Evolutionary conservation across 2,329 filamentous ascomycete species (phyloP), one percentile per base, ranked within the genome.

Genomic region (Hypomyces rosellus): DNA sequence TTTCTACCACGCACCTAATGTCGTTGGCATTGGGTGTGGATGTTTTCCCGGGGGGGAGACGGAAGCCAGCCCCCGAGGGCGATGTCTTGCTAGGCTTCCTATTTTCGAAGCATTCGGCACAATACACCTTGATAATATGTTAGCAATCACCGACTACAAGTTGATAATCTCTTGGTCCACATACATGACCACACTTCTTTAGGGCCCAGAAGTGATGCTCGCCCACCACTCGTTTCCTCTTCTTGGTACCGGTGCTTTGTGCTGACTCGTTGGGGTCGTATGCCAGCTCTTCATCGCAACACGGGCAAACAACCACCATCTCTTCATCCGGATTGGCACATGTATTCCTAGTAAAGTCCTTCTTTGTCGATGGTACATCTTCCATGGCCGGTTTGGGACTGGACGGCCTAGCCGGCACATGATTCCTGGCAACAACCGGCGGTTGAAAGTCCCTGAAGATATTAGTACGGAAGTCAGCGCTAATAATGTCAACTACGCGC

Each of bases 201-300:
- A 93, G 77, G 1, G 93, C 86, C 90, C 91, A 97, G 55, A 97
- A 92, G 61, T 96, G 87, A 63, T 88, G 84, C 68, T 95, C 90
- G 18, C 75, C 77, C 6, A 73, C 68, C 16, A 75, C 71, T 34
- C 65, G 59, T 60, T 77, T 82, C 44, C 71, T 70, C 37, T 70
- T 76, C 55, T 60, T 69, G 0, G 57, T 50, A 11, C 44, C 22
- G 3, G 54, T 52, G 13, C 57, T 53, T n/a, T 57, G 46, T 3
- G 51, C 59, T 16, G 59, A 58, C 37, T 72, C 69, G 1, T 71
- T 64, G 0, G 82, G 82, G 13, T 90, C 87, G 46, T 85, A 82
- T 5, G 89, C 86, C 14, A 99, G 72, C 68, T 97, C 92, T 52
- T 88, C 79, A 15, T 86, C 84, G 60, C 93, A 99, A 52, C 88